Percentiles rank a stretch among this genome's conserved stretches.
phyloP scores from a whole-genome alignment of 2,329 filamentous ascomycete genomes.

The Fusarium paranaense region DNA sequence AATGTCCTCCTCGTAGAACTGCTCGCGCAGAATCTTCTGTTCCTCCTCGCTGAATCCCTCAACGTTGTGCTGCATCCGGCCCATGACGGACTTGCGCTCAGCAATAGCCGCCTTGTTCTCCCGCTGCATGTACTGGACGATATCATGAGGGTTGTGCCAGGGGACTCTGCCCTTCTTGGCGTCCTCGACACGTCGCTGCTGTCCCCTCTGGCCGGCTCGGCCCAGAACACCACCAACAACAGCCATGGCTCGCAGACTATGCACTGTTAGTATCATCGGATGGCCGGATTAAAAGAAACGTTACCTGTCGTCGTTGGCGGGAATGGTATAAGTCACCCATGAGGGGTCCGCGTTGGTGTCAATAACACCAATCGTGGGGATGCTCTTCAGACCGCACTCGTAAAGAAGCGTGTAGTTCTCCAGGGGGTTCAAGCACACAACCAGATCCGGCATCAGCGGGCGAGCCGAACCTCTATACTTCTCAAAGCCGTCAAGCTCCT shows the following conservation, averaged over 20 bases:
- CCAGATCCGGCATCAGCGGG: constrained; percentile 85
- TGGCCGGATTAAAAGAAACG: constrained; percentile 34
- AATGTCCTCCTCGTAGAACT: constrained; percentile 41
- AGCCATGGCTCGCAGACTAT: constrained; percentile 81
- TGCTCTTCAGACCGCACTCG: constrained; percentile 87
- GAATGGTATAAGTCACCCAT: constrained; percentile 96
- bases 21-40: constrained; percentile 47
- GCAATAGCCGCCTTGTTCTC: constrained; percentile 46
- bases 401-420: constrained; percentile 93
- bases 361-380: constrained; percentile 94
- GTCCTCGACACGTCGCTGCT: constrained; percentile 71
- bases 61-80: constrained; percentile 49
- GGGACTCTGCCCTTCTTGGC: constrained; percentile 73
- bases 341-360: constrained; percentile 94
- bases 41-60: constrained; percentile 54
- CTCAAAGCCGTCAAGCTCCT: constrained; percentile 70
- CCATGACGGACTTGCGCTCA: constrained; percentile 53
- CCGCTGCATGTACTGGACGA: constrained; percentile 53
- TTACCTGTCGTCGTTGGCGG: constrained; percentile 94
- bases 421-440: constrained; percentile 90
- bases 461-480: constrained; percentile 71
- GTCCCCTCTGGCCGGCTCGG: constrained; percentile 83
- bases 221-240: constrained; percentile 89
- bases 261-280: constrained; percentile 38
- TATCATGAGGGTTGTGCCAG: constrained; percentile 65